Percentiles rank a stretch among this genome's conserved stretches.
Evolutionary conservation across 805 yeast species (phyloP).

Genomic region (Wickerhamiella nectarea): DNA sequence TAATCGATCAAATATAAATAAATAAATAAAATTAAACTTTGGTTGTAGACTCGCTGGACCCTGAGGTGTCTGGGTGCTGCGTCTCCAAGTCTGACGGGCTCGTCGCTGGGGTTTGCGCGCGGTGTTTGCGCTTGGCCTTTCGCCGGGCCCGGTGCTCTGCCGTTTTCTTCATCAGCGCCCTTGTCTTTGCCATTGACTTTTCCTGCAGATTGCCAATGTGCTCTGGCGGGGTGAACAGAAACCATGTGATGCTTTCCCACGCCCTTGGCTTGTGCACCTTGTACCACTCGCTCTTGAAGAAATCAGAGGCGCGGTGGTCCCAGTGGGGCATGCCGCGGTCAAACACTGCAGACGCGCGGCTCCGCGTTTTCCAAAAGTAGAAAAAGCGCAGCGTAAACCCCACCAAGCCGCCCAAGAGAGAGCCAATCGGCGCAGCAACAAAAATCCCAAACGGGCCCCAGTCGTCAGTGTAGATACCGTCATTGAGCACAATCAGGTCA

Average conservation of each 20-base stretch:
- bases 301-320: background rate
- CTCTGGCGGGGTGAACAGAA: background rate
- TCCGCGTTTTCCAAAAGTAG: slow-evolving; percentile 8
- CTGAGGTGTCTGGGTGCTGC: no score
- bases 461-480: slow-evolving; percentile 64
- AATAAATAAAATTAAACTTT: background rate
- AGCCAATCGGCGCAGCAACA: slow-evolving; percentile 78
- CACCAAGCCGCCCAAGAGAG: slow-evolving; percentile 43
- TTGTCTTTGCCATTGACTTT: background rate
- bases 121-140: no score
- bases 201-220: background rate
- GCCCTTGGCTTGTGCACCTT: background rate
- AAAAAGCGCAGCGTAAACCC: slow-evolving; percentile 30
- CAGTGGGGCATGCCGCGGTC: slow-evolving; percentile 10
- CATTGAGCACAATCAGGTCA: slow-evolving; percentile 42
- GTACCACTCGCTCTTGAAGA: background rate
- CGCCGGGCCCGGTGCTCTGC: no score
- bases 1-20: no score
- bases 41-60: no score
- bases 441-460: slow-evolving; percentile 96
- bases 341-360: slow-evolving; percentile 15
- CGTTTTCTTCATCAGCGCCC: no score
- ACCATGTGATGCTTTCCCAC: background rate
- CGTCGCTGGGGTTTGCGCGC: no score
- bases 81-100: no score